Conservation (phyloP, 495 filamentous ascomycete genomes). For the Penicillium mononematosum region DNA sequence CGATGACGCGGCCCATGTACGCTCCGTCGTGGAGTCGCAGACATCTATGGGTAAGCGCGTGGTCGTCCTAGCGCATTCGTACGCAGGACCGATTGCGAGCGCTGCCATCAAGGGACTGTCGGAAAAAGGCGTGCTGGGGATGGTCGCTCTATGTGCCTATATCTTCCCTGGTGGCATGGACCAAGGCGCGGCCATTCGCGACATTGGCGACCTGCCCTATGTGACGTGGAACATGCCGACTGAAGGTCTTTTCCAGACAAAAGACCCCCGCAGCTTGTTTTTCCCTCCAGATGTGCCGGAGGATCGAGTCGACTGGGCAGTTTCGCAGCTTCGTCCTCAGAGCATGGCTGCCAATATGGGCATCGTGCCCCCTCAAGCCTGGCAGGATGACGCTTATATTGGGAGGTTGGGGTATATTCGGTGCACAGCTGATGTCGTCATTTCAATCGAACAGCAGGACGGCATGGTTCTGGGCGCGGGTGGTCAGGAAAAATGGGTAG, state of each 20-base stretch:
- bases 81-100: slow-evolving; percentile 11
- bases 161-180: slow-evolving; percentile 16
- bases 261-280: slow-evolving; percentile 12
- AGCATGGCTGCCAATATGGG: slow-evolving; percentile 17
- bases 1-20: slow-evolving; percentile 12
- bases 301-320: slow-evolving; percentile 11
- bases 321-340: slow-evolving; percentile 15
- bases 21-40: slow-evolving; percentile 10
- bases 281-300: slow-evolving; percentile 11
- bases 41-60: slow-evolving; percentile 10
- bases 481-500: slow-evolving; percentile 14
- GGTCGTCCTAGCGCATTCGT: slow-evolving; percentile 12
- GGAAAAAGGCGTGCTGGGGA: slow-evolving; percentile 6
- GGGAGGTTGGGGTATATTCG: slow-evolving; percentile 16
- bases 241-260: slow-evolving; percentile 10
- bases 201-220: slow-evolving; percentile 7
- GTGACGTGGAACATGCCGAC: slow-evolving; percentile 10
- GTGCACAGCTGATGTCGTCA: slow-evolving; percentile 11
- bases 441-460: slow-evolving; percentile 11
- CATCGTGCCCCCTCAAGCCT: slow-evolving; percentile 17
- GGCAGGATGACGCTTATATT: slow-evolving; percentile 12
- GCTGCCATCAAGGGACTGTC: slow-evolving; percentile 7
- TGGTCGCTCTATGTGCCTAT: slow-evolving; percentile 11
- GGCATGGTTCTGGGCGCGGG: slow-evolving; percentile 13
- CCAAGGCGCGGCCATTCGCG: slow-evolving; percentile 15